These are phyloP conservation scores for Bassia scoparia DNA, from an alignment of 148 eudicot species.

Conservation along the genomic window DNA sequence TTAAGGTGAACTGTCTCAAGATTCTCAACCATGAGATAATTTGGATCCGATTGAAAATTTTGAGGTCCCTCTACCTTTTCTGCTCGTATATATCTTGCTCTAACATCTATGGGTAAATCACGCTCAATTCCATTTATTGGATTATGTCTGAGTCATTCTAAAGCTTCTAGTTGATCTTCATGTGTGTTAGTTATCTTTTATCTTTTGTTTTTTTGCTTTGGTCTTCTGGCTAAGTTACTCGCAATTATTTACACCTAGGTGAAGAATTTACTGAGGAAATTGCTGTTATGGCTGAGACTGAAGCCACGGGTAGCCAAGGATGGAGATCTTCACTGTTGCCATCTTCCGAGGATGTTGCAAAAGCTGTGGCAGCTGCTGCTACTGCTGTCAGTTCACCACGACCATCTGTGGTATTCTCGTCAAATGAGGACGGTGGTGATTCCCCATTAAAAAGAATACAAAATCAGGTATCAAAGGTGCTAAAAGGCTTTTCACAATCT, in stretches of 20 bases:
- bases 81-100: no score
- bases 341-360: constrained; percentile 83
- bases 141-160: no score
- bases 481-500: constrained; percentile 76
- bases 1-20: no score
- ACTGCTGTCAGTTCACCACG: constrained; percentile 67
- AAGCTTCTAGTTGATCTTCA: neutral
- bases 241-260: constrained; percentile 24
- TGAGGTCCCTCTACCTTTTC: no score
- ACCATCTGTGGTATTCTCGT: constrained; percentile 76
- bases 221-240: no score
- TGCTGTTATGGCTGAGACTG: constrained; percentile 52
- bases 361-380: constrained; percentile 75
- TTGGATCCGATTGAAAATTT: no score
- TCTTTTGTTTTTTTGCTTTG: neutral
- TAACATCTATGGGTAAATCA: no score
- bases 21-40: no score
- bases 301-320: constrained; percentile 62
- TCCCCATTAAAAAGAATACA: constrained; percentile 72
- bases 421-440: constrained; percentile 56
- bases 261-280: constrained; percentile 27
- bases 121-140: no score
- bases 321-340: constrained; percentile 74
- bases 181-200: neutral
- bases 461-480: constrained; percentile 57